Base-by-base conservation (phyloP, 2,329 filamentous ascomycete species). In the Stylonectria norvegica region DNA sequence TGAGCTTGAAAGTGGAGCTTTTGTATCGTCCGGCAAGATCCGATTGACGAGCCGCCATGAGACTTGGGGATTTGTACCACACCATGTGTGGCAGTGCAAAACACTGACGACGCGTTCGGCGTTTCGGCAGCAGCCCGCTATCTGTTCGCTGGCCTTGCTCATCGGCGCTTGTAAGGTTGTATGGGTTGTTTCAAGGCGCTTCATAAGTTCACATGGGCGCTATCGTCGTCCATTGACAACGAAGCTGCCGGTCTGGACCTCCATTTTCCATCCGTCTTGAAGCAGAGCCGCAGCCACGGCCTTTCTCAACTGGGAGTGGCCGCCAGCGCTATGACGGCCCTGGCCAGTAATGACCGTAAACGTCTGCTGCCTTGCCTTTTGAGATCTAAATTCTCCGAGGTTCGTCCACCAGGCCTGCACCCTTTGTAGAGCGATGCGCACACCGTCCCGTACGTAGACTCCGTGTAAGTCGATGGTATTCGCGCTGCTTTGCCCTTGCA, bases 341-440 rank as follows among this genome's bases (percentile, higher is more conserved):
- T 83, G 60, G 1, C 91, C 91, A 3, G 89, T 95, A 38, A 97
- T 78, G 44, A 97, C 82, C 27, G 76, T 79, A 55, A 85, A 89
- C 1, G 80, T 71, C 6, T 64, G 48, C 15, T 70, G 70, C 55
- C 73, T 69, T 15, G 72, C 68, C 46, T 62, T 65, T 8, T 60
- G 54, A 52, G 75, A 72, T 48, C 77, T 77, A 34, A 73, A 71
- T 57, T 90, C 85, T 1, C 86, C 86, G 7, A 89, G 66, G 0
- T 66, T 65, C 14, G 79, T 68, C 90, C 89, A 96, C 91, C 91
- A 97, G 8, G 60, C 61, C 49, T 76, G 72, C 0, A 86, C 83
- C 25, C 74, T 75, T 33, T 81, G 73, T 20, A 77, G 75, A 2
- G 86, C 82, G 49, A 96, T 95, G 3, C 86, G 74, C 20, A 89